These are phyloP conservation scores for Paramarasmius palmivorus DNA, from an alignment of 1,284 basidiomycete genomes.

Conservation along the genomic window DNA sequence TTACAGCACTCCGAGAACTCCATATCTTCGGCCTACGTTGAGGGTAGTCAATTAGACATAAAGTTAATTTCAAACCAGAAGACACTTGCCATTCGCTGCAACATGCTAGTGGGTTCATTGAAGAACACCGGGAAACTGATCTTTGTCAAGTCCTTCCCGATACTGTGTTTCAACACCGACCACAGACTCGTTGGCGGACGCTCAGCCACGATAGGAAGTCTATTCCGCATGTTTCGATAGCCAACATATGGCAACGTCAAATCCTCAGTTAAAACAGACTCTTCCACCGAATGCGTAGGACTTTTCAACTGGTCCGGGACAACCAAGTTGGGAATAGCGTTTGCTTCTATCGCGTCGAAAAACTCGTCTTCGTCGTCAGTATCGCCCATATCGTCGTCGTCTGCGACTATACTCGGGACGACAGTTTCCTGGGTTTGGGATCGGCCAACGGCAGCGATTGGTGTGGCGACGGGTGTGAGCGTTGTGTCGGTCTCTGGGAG, in stretches of 20 bases:
- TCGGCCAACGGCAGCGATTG: background rate
- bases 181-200: conserved; percentile 91
- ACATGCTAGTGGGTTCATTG: conserved; percentile 96
- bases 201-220: conserved; percentile 78
- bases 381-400: conserved; percentile 50
- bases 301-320: conserved; percentile 61
- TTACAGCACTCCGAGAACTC: conserved; percentile 91
- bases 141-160: conserved; percentile 96
- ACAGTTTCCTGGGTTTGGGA: conserved; percentile 13
- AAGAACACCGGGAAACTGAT: conserved; percentile 97
- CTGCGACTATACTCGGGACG: conserved; percentile 19
- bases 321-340: conserved; percentile 73
- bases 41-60: conserved; percentile 8
- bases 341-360: conserved; percentile 94
- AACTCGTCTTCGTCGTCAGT: conserved; percentile 96
- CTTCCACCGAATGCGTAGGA: conserved; percentile 24
- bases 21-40: conserved; percentile 82
- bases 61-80: background rate
- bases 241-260: conserved; percentile 54
- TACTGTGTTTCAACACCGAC: conserved; percentile 94
- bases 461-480: background rate
- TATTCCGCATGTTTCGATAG: conserved; percentile 69
- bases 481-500: background rate
- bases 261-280: conserved; percentile 21
- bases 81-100: conserved; percentile 72